Percentiles rank a stretch among this genome's conserved stretches.
Evolutionary conservation across 225 moss, liverwort and hornwort species (phyloP).

Genomic region (Thuidium tamariscinum): DNA sequence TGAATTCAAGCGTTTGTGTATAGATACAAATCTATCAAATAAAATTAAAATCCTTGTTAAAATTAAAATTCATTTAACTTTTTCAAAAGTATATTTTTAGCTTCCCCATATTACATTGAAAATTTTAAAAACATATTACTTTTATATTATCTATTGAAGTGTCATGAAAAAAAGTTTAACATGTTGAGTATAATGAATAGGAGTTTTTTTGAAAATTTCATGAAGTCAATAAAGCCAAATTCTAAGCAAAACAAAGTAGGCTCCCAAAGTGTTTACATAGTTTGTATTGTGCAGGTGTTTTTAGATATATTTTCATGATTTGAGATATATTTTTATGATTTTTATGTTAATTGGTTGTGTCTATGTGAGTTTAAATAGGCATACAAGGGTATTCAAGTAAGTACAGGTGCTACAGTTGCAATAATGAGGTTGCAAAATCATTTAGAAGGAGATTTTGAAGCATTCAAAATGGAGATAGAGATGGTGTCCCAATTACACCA

Average conservation of each 20-base stretch:
- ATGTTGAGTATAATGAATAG: neutral
- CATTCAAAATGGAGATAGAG: neutral
- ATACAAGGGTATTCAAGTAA: conserved; percentile 21
- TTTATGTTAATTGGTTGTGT: neutral
- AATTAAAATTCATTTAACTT: no score
- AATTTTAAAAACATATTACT: neutral
- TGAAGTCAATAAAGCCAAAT: neutral
- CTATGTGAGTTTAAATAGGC: conserved; percentile 14
- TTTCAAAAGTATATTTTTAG: neutral
- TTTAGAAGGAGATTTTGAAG: conserved; percentile 11
- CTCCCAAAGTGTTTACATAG: neutral
- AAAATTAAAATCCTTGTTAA: neutral
- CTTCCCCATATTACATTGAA: neutral
- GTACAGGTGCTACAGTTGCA: conserved; percentile 17
- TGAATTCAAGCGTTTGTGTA: neutral
- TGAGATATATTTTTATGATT: no score
- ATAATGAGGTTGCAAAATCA: conserved; percentile 25
- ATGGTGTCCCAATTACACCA: conserved; percentile 6
- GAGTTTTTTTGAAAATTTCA: rapidly evolving
- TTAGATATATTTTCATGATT: neutral
- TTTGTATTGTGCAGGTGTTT: no score
- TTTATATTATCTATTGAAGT: neutral
- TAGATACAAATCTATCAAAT: no score
- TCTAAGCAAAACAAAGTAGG: neutral
- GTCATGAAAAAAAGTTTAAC: neutral